Conservation (phyloP, 305 asterid genomes). For the Petunia hybrid region DNA sequence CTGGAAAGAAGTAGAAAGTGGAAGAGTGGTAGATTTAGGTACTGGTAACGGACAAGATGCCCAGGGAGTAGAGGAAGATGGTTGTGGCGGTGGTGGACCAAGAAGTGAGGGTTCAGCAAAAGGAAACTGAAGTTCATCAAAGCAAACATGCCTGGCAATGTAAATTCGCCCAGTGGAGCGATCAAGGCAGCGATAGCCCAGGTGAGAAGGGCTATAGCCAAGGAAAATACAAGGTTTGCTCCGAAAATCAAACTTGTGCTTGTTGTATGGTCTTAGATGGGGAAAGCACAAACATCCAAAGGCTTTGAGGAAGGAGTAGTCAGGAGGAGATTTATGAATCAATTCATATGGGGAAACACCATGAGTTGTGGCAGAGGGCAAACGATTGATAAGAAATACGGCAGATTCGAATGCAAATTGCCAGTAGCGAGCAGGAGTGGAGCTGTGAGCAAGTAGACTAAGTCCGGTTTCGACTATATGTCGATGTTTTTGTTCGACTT, state of each 20-base stretch:
- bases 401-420: neutral
- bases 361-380: neutral
- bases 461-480: constrained; percentile 25
- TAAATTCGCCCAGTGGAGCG: neutral
- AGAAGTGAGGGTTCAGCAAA: neutral
- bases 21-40: neutral
- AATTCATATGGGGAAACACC: neutral
- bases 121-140: constrained; percentile 27
- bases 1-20: too few species aligned
- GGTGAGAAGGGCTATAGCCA: constrained; percentile 15
- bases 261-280: neutral
- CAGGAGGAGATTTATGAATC: neutral
- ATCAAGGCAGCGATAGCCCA: constrained; percentile 28
- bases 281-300: constrained; percentile 30
- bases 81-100: neutral
- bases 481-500: neutral
- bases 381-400: neutral
- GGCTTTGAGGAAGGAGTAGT: neutral
- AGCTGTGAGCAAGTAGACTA: neutral
- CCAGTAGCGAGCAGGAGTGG: neutral
- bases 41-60: too few species aligned
- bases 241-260: neutral
- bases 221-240: constrained; percentile 29
- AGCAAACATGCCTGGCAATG: constrained; percentile 28
- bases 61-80: neutral